Base-by-base conservation (phyloP, 2,329 filamentous ascomycete genomes). In the Phialophora macrospora region DNA sequence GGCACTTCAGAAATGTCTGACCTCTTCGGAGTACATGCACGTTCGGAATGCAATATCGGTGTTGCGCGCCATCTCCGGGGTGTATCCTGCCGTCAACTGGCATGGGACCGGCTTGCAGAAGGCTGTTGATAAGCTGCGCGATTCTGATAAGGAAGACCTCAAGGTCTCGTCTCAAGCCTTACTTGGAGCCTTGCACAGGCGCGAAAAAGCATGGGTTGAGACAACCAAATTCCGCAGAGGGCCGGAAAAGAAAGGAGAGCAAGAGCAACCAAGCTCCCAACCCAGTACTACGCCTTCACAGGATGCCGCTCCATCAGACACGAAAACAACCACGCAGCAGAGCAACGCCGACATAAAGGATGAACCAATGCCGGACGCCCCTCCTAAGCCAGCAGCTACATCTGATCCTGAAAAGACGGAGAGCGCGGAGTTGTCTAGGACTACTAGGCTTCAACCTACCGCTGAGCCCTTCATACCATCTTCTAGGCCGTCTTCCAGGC, bases 1-100 rank as follows among this genome's bases (percentile, higher is more conserved):
- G 57, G 92, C 94, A 2, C 81, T 99, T 62, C 93, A 93, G 75
- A 85, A 85, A 44, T 97, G 94, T 75, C 83, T 99, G 55, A 87
- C 87, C 20, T 89, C 90, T 30, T 88, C 87, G 34, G 94, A 98
- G 78, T 99, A 95, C 86, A 97, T 97, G 90, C 93, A 97, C 77
- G 96, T 98, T 75, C 89, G 94, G 62, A 99, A 99, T 75, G 92
- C 93, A 52, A 96, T 98, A 71, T 95, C 90, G 64, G 84, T 98
- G 3, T 83, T 99, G 65, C 96, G 95, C 75, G 85, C 87, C 11
- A 84, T 97, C 55, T 85, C 92, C 26, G 88, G 92, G 58, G 85
- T 88, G 73, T 99, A 97, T 83, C 96, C 95, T 3, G 90, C 89
- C 17, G 87, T 98, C 64, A 92, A 96, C 74, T 95, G 92, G 77